These are phyloP conservation scores for Mycena crocata DNA, from an alignment of 768 basidiomycete genomes.

Conservation along the genomic window DNA sequence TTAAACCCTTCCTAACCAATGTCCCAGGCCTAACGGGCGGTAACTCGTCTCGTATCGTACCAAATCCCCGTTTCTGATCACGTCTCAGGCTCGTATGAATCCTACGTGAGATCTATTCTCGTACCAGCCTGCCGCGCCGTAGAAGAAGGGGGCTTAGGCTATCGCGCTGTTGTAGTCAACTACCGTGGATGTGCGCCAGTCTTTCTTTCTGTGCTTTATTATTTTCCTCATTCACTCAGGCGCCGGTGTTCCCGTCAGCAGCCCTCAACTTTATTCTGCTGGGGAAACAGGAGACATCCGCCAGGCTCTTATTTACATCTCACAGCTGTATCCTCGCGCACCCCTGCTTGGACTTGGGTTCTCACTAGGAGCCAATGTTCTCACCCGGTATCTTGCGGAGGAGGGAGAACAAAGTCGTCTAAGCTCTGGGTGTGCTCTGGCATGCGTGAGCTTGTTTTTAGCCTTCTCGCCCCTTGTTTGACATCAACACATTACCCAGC, in stretches of 20 bases:
- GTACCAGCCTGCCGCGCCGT: slow-evolving; percentile 77
- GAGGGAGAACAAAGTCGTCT: slow-evolving; percentile 76
- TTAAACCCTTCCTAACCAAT: too few species aligned
- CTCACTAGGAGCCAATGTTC: slow-evolving; percentile 92
- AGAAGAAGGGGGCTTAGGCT: slow-evolving; percentile 88
- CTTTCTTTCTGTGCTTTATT: slow-evolving; percentile 14
- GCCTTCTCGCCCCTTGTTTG: slow-evolving; percentile 34
- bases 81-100: slow-evolving; percentile 84
- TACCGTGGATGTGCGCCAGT: slow-evolving; percentile 85
- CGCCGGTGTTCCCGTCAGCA: slow-evolving; percentile 87
- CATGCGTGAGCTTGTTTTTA: slow-evolving; percentile 67
- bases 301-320: slow-evolving; percentile 81
- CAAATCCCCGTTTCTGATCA: background rate
- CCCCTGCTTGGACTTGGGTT: slow-evolving; percentile 91
- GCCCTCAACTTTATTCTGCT: slow-evolving; percentile 86
- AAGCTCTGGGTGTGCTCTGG: slow-evolving; percentile 74
- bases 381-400: slow-evolving; percentile 91
- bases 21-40: slow-evolving; percentile 49
- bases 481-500: slow-evolving; percentile 47
- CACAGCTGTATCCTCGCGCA: slow-evolving; percentile 78
- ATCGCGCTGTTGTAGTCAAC: slow-evolving; percentile 91
- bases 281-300: slow-evolving; percentile 92
- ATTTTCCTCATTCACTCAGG: slow-evolving; percentile 56
- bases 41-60: slow-evolving; percentile 4
- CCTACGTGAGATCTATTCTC: slow-evolving; percentile 88